Base-by-base conservation (phyloP, 306 rosid species). In the Vicia villosa region DNA sequence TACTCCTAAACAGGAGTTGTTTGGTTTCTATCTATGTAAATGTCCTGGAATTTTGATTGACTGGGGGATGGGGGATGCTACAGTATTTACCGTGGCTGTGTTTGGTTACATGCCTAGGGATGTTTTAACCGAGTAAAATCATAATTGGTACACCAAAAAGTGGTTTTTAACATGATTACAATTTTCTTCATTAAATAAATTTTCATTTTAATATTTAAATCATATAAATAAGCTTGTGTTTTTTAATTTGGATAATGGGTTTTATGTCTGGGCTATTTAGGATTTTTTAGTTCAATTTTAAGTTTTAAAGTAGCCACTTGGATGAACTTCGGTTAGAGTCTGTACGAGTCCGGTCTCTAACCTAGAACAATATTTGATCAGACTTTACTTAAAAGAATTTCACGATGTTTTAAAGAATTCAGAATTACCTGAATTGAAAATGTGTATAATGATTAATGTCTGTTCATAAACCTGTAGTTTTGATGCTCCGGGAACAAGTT, bases 401-500 rank as follows among this genome's bases (percentile, higher is more conserved):
- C n/a, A n/a, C n/a, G n/a, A n/a, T n/a, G n/a, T n/a, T n/a, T n/a
- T n/a, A n/a, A n/a, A n/a, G n/a, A n/a, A n/a, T n/a, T n/a, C n/a
- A n/a, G n/a, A n/a, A n/a, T n/a, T n/a, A n/a, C n/a, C n/a, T n/a
- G n/a, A n/a, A n/a, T n/a, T n/a, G n/a, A n/a, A n/a, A n/a, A n/a
- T n/a, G n/a, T n/a, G n/a, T n/a, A n/a, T n/a, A n/a, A n/a, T n/a
- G n/a, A n/a, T n/a, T n/a, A n/a, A n/a, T n/a, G n/a, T n/a, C n/a
- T 30, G 65, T 37, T 61, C 45, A 51, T 51, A 42, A 51, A 72
- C 73, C 47, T 87, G 79, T 86, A 86, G 91, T 84, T 75, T 80
- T 78, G 81, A 68, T 83, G 81, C 68, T 86, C 40, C 81, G 78
- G 42, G 91, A 87, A 46, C 95, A 86, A 78, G 82, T 77, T 68